Conservation (phyloP, 2,329 filamentous ascomycete genomes). For the Botryotinia narcissicola region DNA sequence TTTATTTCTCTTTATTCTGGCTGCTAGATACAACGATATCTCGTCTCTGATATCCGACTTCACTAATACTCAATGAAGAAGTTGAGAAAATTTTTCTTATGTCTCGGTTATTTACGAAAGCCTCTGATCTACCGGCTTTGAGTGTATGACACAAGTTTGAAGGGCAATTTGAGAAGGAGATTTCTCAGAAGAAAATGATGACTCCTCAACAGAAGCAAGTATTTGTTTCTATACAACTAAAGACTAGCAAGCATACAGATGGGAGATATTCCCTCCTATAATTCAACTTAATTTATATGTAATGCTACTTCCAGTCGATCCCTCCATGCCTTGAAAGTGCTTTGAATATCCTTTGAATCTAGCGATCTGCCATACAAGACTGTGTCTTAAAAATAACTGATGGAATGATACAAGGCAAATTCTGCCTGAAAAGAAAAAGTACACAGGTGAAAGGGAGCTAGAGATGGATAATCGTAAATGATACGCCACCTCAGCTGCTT, state of each 20-base stretch:
- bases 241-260: neutral
- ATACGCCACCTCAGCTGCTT: neutral
- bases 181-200: neutral
- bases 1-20: neutral
- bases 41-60: neutral
- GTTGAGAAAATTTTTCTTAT: no score
- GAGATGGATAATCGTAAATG: neutral
- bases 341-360: neutral
- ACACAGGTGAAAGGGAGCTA: neutral
- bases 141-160: neutral
- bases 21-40: neutral
- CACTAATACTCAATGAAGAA: neutral
- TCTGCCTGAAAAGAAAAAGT: neutral
- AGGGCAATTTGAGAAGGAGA: no score
- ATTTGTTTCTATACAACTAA: neutral
- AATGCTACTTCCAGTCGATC: no score
- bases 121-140: no score
- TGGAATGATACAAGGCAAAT: neutral
- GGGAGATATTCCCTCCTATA: neutral
- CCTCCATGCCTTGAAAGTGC: neutral
- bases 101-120: neutral
- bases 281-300: neutral
- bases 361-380: neutral
- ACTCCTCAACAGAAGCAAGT: neutral
- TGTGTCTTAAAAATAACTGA: fast-evolving